Base-by-base conservation (phyloP, 1,284 basidiomycete genomes). In the Phlebopus sp. region DNA sequence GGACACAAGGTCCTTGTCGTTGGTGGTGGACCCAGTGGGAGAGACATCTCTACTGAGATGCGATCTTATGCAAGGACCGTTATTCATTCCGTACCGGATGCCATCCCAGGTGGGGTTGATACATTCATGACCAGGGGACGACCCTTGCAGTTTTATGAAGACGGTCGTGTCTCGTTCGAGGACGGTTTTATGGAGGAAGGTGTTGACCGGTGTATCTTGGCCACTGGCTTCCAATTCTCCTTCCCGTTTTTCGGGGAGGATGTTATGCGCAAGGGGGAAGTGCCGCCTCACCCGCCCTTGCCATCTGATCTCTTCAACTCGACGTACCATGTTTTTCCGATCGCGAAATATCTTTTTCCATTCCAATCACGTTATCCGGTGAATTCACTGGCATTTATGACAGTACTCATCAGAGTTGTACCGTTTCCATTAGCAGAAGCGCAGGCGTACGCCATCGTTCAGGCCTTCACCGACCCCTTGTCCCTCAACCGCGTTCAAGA, bases 361-460 rank as follows among this genome's bases (percentile, higher is more conserved):
- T 52, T 79, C 11, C 74, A 75, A 29, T 56, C 64, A 14, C 55
- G 60, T 13, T 79, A 75, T 52, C 79, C 81, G 2, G 67, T 76
- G 0, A 63, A 72, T 1, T 76, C 74, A 9, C 59, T 88, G 25
- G 82, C 79, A 4, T 88, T 91, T 63, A 68, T 87, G 44, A 79
- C 84, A 2, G 74, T 90, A 3, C 74, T 73, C 0, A 64, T 73
- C 19, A 69, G 68, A 23, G 76, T 86, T 18, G 73, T 71, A 0
- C 87, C 86, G 2, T 73, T 90, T 42, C 84, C 85, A 1, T 55
- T 86, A 0, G 71, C 81, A 37, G 86, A 90, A 60, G 80, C 78
- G 0, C 87, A 90, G 63, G 81, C 82, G 4, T 75, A 72, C 0
- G 81, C 80, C 4, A 71, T 79, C 7, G 59, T 81, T 14, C 70